Evolutionary conservation across 257 asterid genomes (phyloP).

Genomic region (Solanum verrucosum): DNA sequence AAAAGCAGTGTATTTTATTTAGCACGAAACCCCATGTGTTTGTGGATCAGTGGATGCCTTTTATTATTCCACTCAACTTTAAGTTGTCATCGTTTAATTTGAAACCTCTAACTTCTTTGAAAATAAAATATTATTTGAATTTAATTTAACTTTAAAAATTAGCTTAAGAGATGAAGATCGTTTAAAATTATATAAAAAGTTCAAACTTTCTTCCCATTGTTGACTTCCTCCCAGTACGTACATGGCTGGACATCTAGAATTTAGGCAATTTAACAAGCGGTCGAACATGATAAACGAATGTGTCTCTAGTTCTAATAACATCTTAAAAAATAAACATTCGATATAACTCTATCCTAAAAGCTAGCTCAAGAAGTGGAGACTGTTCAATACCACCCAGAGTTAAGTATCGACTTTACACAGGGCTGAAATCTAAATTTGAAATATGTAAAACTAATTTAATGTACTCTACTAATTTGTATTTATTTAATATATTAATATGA

Average conservation of each 20-base stretch:
- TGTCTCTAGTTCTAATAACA: neutral
- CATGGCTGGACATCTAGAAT: neutral
- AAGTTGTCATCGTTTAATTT: neutral
- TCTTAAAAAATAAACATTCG: neutral
- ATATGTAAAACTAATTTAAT: neutral
- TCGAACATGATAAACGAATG: neutral
- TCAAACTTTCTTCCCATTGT: neutral
- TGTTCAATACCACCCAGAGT: neutral
- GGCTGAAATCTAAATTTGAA: neutral
- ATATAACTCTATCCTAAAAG: neutral
- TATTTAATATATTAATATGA: neutral
- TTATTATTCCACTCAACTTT: neutral
- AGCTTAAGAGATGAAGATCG: neutral
- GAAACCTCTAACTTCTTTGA: neutral
- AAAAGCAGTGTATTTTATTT: neutral
- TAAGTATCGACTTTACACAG: neutral
- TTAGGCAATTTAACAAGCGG: neutral
- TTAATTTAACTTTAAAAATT: neutral
- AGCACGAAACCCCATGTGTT: neutral
- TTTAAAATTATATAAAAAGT: neutral
- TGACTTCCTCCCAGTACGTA: neutral
- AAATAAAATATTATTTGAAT: neutral
- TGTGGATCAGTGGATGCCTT: neutral
- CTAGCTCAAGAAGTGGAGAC: neutral
- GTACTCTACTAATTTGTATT: neutral